phyloP scores from a whole-genome alignment of 768 basidiomycete species.

The Kwoniella newhampshirensis region DNA sequence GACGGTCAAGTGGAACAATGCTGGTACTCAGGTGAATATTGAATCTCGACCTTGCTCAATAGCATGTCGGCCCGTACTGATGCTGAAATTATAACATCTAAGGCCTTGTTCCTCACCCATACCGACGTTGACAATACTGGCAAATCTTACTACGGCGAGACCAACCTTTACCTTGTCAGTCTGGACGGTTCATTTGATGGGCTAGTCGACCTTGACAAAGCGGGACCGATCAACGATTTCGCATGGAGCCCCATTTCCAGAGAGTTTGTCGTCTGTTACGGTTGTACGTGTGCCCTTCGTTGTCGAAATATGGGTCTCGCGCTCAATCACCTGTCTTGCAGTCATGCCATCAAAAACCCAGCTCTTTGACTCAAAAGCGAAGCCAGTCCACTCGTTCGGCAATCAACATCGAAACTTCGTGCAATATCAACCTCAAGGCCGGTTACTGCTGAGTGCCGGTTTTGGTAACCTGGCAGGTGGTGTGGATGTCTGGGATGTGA shows the following conservation, averaged over 20 bases:
- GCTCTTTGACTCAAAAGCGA: constrained; percentile 87
- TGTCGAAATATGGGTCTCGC: constrained; percentile 5
- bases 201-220: constrained; percentile 79
- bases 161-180: constrained; percentile 86
- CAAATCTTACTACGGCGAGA: constrained; percentile 98
- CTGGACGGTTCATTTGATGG: constrained; percentile 92
- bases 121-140: constrained; percentile 97
- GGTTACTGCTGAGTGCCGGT: constrained; percentile 81
- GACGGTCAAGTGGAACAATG: constrained; percentile 91
- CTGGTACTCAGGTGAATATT: constrained; percentile 75
- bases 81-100: neutral
- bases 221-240: constrained; percentile 96
- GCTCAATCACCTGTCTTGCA: constrained; percentile 46
- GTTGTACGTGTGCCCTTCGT: constrained; percentile 65
- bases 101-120: constrained; percentile 75
- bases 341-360: constrained; percentile 94
- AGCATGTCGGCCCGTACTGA: neutral
- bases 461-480: constrained; percentile 97
- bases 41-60: too few species aligned
- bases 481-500: constrained; percentile 86
- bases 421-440: constrained; percentile 89
- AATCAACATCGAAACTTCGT: constrained; percentile 86
- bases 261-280: constrained; percentile 94
- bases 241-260: constrained; percentile 94
- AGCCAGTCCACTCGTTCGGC: constrained; percentile 85